Evolutionary conservation across 2,329 filamentous ascomycete species (phyloP).

Genomic region (Camptophora hylomeconis): DNA sequence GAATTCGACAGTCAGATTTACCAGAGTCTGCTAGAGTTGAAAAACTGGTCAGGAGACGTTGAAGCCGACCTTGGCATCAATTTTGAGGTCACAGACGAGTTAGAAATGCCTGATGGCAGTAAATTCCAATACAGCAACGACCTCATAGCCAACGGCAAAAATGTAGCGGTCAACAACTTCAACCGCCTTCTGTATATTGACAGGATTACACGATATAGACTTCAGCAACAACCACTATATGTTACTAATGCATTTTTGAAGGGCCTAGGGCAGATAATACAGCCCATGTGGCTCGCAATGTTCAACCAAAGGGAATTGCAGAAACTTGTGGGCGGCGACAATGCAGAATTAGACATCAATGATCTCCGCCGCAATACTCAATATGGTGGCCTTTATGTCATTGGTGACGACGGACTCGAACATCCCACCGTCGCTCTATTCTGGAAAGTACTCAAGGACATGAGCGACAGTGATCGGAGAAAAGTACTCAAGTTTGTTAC

Average conservation of each 20-base stretch:
- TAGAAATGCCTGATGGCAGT: constrained; percentile 24
- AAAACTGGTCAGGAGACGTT: constrained; percentile 43
- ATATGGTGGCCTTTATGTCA: constrained; percentile 76
- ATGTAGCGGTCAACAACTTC: constrained; percentile 72
- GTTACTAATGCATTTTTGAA: constrained; percentile 81
- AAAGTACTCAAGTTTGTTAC: constrained; percentile 94
- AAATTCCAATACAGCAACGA: constrained; percentile 56
- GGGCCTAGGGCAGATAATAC: constrained; percentile 76
- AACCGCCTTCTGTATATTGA: constrained; percentile 92
- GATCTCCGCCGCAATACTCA: constrained; percentile 73
- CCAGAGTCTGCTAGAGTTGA: constrained; percentile 54
- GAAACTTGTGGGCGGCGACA: constrained; percentile 80
- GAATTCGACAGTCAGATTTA: constrained; percentile 88
- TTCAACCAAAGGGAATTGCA: constrained; percentile 95
- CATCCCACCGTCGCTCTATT: constrained; percentile 78
- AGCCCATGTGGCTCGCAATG: constrained; percentile 90
- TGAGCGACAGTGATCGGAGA: constrained; percentile 64
- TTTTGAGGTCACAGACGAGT: constrained; percentile 72
- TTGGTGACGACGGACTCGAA: constrained; percentile 79
- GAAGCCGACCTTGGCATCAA: constrained; percentile 62
- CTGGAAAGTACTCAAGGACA: constrained; percentile 72
- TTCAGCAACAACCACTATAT: constrained; percentile 64
- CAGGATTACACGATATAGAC: constrained; percentile 74
- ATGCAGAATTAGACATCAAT: constrained; percentile 70
- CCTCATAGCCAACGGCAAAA: constrained; percentile 62